A percentile compares a stretch with the other conserved stretches of the same genome.
Conservation (phyloP, 192 early-diverging fungal genomes). For the Linnemannia exigua region DNA sequence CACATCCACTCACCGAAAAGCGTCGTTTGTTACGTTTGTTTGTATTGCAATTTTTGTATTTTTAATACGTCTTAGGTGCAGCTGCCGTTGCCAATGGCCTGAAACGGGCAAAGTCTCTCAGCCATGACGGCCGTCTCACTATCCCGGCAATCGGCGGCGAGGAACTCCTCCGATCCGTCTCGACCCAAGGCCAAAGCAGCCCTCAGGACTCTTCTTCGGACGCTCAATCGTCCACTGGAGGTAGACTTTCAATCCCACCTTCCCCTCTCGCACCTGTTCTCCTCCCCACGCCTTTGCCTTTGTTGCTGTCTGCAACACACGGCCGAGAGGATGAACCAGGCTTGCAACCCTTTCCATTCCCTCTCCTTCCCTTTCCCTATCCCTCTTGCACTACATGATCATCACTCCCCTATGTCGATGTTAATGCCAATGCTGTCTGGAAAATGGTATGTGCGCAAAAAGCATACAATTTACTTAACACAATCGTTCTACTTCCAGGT, state of each 20-base stretch:
- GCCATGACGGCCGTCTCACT: conserved; percentile 49
- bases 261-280: conserved; percentile 4
- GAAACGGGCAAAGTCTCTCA: conserved; percentile 53
- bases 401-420: background rate
- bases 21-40: background rate
- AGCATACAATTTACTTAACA: conserved; percentile 31
- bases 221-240: conserved; percentile 46
- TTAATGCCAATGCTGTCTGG: background rate
- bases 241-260: conserved; percentile 35
- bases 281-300: conserved; percentile 5
- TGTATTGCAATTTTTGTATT: background rate
- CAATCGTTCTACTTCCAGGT: conserved; percentile 40
- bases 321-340: conserved; percentile 8
- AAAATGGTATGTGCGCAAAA: background rate
- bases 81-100: conserved; percentile 49
- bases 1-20: background rate
- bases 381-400: conserved; percentile 1
- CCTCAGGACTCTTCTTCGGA: conserved; percentile 31
- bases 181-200: conserved; percentile 29
- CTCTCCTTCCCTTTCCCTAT: conserved; percentile 1
- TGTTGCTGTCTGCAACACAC: conserved; percentile 3
- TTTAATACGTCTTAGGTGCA: conserved; percentile 19
- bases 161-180: conserved; percentile 45
- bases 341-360: background rate
- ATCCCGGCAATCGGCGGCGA: conserved; percentile 41